Percentiles rank a stretch among this genome's conserved stretches.
Conservation (phyloP, 768 basidiomycete species). For the Lactifluus volemus region DNA sequence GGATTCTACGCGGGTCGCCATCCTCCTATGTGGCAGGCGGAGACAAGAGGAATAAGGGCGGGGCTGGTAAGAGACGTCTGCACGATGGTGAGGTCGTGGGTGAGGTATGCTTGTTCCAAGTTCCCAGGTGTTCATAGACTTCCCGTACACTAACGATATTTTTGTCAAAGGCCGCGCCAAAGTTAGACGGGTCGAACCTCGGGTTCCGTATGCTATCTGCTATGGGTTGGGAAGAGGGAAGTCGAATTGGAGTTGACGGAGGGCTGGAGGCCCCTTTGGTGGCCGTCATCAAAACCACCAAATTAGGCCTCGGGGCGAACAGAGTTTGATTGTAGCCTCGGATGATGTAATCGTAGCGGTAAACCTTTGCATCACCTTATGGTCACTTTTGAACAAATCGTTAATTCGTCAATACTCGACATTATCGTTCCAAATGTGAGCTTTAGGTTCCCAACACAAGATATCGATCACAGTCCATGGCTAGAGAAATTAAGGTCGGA, state of each 20-base stretch:
- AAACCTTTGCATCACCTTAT: conserved; percentile 4
- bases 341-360: not conserved
- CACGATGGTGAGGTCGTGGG: conserved; percentile 86
- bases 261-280: conserved; percentile 67
- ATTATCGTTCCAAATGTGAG: conserved; percentile 60
- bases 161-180: conserved; percentile 56
- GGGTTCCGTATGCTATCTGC: conserved; percentile 81
- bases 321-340: not conserved
- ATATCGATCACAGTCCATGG: conserved; percentile 43
- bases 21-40: conserved; percentile 22
- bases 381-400: conserved; percentile 54
- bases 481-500: conserved; percentile 36
- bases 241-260: conserved; percentile 54
- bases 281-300: conserved; percentile 81
- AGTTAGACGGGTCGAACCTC: conserved; percentile 68
- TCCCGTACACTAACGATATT: not conserved
- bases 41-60: conserved; percentile 23
- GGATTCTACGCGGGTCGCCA: conserved; percentile 28
- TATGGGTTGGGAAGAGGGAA: conserved; percentile 91
- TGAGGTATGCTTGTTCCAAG: conserved; percentile 37
- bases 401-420: conserved; percentile 48
- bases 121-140: not conserved
- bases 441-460: conserved; percentile 46
- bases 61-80: conserved; percentile 30
- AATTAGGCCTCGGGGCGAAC: conserved; percentile 70